Conservation (phyloP, 257 asterid genomes). For the Solanum arcanum region DNA sequence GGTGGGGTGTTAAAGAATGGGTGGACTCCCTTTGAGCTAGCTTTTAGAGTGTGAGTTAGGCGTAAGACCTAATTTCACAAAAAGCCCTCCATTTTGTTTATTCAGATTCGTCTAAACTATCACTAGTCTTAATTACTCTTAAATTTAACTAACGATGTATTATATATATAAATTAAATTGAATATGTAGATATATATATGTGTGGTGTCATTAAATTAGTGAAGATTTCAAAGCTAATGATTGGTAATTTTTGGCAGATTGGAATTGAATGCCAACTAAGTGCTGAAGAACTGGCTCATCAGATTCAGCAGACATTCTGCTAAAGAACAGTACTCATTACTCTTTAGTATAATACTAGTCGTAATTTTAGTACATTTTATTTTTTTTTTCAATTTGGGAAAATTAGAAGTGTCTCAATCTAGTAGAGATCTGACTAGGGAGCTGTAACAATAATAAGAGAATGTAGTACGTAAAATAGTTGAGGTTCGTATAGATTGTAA, state of each 20-base stretch:
- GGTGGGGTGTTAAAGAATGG: too few species aligned
- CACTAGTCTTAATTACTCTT: neutral
- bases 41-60: accelerated
- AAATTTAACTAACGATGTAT: neutral
- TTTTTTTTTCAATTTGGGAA: neutral
- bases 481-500: neutral
- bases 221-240: constrained; percentile 1
- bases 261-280: constrained; percentile 96
- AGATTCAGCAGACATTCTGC: constrained; percentile 84
- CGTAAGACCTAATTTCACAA: too few species aligned
- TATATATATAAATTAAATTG: too few species aligned
- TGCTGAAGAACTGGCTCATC: constrained; percentile 89
- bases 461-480: neutral
- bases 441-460: neutral
- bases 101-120: neutral
- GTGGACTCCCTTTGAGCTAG: too few species aligned
- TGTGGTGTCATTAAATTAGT: neutral
- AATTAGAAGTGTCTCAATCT: neutral
- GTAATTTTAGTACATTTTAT: neutral
- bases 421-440: neutral
- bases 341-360: neutral
- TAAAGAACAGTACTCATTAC: constrained; percentile 15
- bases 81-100: neutral
- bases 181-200: neutral
- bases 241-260: constrained; percentile 29